Evolutionary conservation across 352 stramenopile genomes (phyloP).

Genomic region (Pythium guiyangense): DNA sequence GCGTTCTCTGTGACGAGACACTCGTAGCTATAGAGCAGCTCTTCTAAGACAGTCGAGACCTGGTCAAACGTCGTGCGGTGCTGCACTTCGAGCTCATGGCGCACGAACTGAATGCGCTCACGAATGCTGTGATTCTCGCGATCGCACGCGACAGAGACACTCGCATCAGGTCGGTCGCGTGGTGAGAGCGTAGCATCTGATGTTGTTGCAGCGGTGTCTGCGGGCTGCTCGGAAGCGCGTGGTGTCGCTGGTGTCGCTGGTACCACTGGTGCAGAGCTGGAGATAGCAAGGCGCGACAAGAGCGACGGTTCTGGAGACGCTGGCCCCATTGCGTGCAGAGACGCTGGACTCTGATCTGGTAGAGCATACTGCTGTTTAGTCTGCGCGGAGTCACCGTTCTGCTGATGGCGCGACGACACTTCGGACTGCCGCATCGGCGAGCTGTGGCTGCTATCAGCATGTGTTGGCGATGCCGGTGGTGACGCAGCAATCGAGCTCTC

Average conservation of each 20-base stretch:
- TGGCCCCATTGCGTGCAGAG: too few species aligned
- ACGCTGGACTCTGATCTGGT: too few species aligned
- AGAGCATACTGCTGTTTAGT: background rate
- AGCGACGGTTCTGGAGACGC: too few species aligned
- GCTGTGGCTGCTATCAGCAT: background rate
- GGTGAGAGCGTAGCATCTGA: background rate
- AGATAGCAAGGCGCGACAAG: too few species aligned
- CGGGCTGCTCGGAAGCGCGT: too few species aligned
- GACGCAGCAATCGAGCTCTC: conserved; percentile 3
- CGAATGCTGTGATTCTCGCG: conserved; percentile 13
- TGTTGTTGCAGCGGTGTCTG: too few species aligned
- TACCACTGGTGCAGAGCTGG: too few species aligned
- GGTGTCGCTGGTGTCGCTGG: too few species aligned
- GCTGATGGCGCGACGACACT: background rate
- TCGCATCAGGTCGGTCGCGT: background rate
- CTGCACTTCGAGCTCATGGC: conserved; percentile 33
- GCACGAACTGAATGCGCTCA: conserved; percentile 29
- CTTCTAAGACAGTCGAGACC: conserved; percentile 28
- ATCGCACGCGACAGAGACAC: background rate
- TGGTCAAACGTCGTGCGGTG: conserved; percentile 31
- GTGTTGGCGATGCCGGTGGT: background rate
- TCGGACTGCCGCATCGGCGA: background rate
- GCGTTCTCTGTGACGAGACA: conserved; percentile 33
- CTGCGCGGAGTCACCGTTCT: background rate
- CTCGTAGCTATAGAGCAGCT: conserved; percentile 32